Evolutionary conservation across 176 grass and related monocot genomes (phyloP), one percentile per base, ranked within the genome.

Genomic region (Pontederia crassipes): DNA sequence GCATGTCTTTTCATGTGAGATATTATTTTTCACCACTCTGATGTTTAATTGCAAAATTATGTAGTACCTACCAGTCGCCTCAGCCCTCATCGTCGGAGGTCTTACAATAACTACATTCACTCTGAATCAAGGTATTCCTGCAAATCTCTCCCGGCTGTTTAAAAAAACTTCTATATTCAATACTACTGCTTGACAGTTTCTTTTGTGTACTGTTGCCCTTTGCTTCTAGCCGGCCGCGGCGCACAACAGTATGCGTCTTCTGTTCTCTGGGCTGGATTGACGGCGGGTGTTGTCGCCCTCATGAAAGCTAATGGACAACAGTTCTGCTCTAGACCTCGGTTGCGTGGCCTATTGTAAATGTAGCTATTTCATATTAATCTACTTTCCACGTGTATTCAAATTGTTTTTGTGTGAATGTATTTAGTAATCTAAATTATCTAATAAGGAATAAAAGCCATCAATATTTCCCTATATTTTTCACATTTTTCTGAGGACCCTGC

Each of bases 251-350:
- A 83, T 16, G 64, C 85, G 46, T 73, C 93, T 3, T 83, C 84
- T 13, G 54, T 98, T 52, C n/a, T 98, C 63, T 83, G 75, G 10
- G 82, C 68, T 0, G 84, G 93, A 58, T 63, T 98, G 72, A 89
- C 88, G 26, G 84, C 72, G 50, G 88, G 93, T 66, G 59, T 98
- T 40, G n/a, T 89, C 57, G 93, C 79, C 53, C 70, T 89, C 79
- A 82, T 89, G 65, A 98, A 93, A 89, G 80, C 94, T 26, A 98
- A 98, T 78, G 94, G 88, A 15, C 92, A 89, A 65, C 94, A 86
- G 32, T 83, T 98, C 68, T 98, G 94, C 58, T 93, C 94, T 67
- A 87, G 85, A 54, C 94, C 94, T 64, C 88, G 82, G 28, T 70
- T 93, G 65, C 86, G 94, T 70, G 71, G 85, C 54, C 82, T 93